Evolutionary conservation across 1,284 basidiomycete genomes (phyloP).

Genomic region (Leccinum pachyderme): DNA sequence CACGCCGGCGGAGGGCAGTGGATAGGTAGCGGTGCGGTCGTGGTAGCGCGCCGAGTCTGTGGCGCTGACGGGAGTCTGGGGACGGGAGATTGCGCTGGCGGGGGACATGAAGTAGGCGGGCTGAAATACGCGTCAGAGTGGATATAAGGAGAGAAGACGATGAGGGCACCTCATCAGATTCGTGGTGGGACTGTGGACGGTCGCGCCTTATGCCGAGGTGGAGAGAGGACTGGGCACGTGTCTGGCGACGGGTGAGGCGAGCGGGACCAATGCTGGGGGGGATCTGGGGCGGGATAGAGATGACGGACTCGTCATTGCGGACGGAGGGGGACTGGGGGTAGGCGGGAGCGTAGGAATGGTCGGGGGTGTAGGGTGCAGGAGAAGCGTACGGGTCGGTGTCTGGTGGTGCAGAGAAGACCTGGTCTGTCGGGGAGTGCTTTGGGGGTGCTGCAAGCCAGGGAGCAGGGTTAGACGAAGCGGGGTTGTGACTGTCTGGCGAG

Average conservation of each 20-base stretch:
- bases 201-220: slow-evolving; percentile 36
- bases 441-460: slow-evolving; percentile 25
- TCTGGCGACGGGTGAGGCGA: slow-evolving; percentile 47
- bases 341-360: slow-evolving; percentile 28
- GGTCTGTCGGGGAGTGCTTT: slow-evolving; percentile 28
- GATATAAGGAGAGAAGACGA: background rate
- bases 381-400: slow-evolving; percentile 38
- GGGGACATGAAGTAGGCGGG: slow-evolving; percentile 34
- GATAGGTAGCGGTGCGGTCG: slow-evolving; percentile 23
- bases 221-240: slow-evolving; percentile 38
- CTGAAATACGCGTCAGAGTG: slow-evolving; percentile 18
- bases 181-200: slow-evolving; percentile 26
- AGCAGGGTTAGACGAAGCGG: slow-evolving; percentile 7
- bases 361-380: slow-evolving; percentile 35
- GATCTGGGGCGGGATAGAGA: slow-evolving; percentile 40
- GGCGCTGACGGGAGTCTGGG: slow-evolving; percentile 40
- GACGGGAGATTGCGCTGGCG: slow-evolving; percentile 38
- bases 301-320: slow-evolving; percentile 30
- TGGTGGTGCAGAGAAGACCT: slow-evolving; percentile 30
- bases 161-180: slow-evolving; percentile 36
- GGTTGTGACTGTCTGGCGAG: slow-evolving; percentile 29
- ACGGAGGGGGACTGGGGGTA: slow-evolving; percentile 32
- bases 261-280: slow-evolving; percentile 55
- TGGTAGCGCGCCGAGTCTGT: slow-evolving; percentile 30
- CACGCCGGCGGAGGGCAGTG: slow-evolving; percentile 15